Conservation (phyloP, 352 stramenopile genomes). For the Phytophthora vignae region DNA sequence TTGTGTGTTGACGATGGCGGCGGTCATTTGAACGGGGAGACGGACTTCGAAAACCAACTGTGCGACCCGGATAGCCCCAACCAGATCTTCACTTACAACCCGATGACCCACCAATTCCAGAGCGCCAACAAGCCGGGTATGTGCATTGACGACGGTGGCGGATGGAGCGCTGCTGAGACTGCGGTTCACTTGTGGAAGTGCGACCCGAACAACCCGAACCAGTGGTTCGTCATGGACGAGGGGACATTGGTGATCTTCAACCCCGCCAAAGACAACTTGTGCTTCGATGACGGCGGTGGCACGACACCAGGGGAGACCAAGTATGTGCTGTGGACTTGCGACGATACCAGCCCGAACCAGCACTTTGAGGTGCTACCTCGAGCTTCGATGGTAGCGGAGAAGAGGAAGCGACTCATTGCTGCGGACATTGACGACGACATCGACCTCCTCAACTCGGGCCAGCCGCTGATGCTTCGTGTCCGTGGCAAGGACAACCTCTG, state of each 20-base stretch:
- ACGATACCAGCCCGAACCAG: slow-evolving; percentile 34
- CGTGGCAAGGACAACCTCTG: slow-evolving; percentile 40
- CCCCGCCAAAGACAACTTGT: slow-evolving; percentile 37
- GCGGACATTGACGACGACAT: slow-evolving; percentile 25
- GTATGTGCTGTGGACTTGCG: slow-evolving; percentile 17
- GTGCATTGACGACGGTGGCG: slow-evolving; percentile 20
- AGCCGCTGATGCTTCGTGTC: slow-evolving; percentile 29
- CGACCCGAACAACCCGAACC: slow-evolving; percentile 19
- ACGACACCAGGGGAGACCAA: slow-evolving; percentile 7
- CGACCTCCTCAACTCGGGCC: slow-evolving; percentile 24
- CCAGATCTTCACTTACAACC: slow-evolving; percentile 42
- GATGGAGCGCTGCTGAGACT: slow-evolving; percentile 6
- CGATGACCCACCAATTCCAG: slow-evolving; percentile 16
- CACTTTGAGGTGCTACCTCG: slow-evolving; percentile 42
- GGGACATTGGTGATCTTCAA: slow-evolving; percentile 33
- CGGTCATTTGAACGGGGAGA: slow-evolving; percentile 17
- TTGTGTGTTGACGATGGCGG: slow-evolving; percentile 49
- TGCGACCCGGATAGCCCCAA: slow-evolving; percentile 44
- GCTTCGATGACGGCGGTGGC: slow-evolving; percentile 38
- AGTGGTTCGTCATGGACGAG: slow-evolving; percentile 34
- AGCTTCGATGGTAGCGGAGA: slow-evolving; percentile 12
- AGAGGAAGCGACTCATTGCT: slow-evolving; percentile 23
- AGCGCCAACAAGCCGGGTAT: slow-evolving; percentile 12
- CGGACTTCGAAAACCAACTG: slow-evolving; percentile 23
- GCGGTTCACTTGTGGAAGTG: slow-evolving; percentile 18